Evolutionary conservation across 371 early-diverging fungal genomes (phyloP), one percentile per base, ranked within the genome.

Genomic region (Entomophthora muscae): DNA sequence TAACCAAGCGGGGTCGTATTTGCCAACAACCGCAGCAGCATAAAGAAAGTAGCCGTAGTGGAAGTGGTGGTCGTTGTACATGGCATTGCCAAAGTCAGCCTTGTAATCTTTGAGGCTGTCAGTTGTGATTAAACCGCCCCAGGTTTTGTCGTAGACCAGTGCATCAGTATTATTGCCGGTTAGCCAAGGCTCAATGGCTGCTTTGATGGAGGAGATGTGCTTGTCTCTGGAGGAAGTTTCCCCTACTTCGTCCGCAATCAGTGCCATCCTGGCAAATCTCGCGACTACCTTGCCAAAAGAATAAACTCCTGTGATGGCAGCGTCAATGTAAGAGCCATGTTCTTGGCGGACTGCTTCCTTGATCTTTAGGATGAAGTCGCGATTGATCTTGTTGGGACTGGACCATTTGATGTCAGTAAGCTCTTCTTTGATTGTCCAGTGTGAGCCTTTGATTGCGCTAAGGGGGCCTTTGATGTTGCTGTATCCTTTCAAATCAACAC

Each of bases 11-110:
- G 81, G 78, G 67, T 85, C 82, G 67, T n/a, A n/a, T n/a, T n/a
- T n/a, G n/a, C n/a, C n/a, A n/a, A n/a, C n/a, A n/a, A n/a, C n/a
- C n/a, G n/a, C n/a, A n/a, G n/a, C n/a, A n/a, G n/a, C n/a, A n/a
- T n/a, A n/a, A n/a, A n/a, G n/a, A n/a, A n/a, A n/a, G n/a, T n/a
- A n/a, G n/a, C n/a, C n/a, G n/a, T n/a, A n/a, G n/a, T n/a, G n/a
- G n/a, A n/a, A n/a, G n/a, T 89, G 88, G 67, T 87, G 89, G 66
- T 89, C 89, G 67, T 81, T 81, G 72, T 81, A 81, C 66, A 73
- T 68, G 24, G 69, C 73, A 67, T 80, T 80, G 21, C 81, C 81
- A 65, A 78, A 81, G 61, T 80, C 81, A 0, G 75, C 70, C 7
- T 65, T 53, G 0, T 68, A 29, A 24, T 74, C 75, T 0, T 57